Evolutionary conservation across 2,329 filamentous ascomycete species (phyloP), one percentile per base, ranked within the genome.

Genomic region (Nigrospora sphaerica): DNA sequence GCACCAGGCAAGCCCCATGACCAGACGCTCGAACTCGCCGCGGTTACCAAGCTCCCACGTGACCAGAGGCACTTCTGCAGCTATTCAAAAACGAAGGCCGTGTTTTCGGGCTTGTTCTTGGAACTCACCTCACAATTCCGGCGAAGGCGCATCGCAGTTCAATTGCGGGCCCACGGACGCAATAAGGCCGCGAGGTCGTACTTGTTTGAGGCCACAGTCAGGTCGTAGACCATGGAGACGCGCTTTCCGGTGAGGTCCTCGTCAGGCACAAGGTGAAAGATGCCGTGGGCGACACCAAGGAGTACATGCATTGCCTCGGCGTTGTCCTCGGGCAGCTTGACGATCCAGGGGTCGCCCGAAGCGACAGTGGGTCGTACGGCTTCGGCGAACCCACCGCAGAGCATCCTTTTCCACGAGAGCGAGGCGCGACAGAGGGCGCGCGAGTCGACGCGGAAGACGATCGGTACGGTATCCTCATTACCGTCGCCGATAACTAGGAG

Each of bases 221-320:
- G 48, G 14, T 52, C 38, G 38, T 57, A 58, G 13, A 60, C 41
- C 4, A 44, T 32, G 18, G 42, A 43, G 9, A 52, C 6, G 6
- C 42, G 6, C 3, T 53, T 18, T n/a, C 31, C 5, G 1, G 44
- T 38, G 1, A 37, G n/a, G 14, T 32, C 7, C 23, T 46, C 37
- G 4, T 46, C 40, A 2, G 57, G 56, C 1, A 63, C 43, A 12
- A 49, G 45, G 4, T 60, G 52, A 32, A 61, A 57, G 10, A 50
- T 53, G 14, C 55, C 48, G 32, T 65, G 62, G 12, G 63, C 54
- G 12, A 65, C 63, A 42, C 59, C 56, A 13, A 65, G 45, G n/a
- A 65, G 32, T n/a, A 57, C 53, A 7, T 51, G 41, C 52, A 63
- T 56, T 0, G 60, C 53, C 32, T 49, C 50, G 6, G 62, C 54